Base-by-base conservation (phyloP, 176 grass and related monocot species). In the Lolium rigidum region DNA sequence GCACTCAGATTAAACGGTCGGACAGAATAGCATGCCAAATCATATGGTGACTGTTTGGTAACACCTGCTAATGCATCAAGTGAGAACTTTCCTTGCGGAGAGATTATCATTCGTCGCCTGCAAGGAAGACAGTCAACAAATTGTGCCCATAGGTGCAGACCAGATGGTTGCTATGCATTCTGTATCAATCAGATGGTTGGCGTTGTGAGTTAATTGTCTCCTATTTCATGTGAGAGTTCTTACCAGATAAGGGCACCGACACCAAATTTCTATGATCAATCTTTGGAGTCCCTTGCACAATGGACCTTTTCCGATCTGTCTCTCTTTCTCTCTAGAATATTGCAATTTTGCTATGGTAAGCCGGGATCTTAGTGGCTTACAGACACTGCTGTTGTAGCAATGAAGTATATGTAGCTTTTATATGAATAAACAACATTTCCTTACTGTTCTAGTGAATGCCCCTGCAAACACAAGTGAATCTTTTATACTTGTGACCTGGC, bases 311-410 rank as follows among this genome's bases (percentile, higher is more conserved):
- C 3, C n/a, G 14, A 44, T 52, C 25, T 41, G 39, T 4, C 57
- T 59, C 57, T 21, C 8, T 78, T 16, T 8, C 6, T 70, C 59
- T 81, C 16, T n/a, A 85, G 38, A 52, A 9, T 25, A 56, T 13
- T 67, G 9, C 72, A 69, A 50, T 61, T 74, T 70, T 46, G 20
- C 51, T 69, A 60, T 41, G 52, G 31, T 67, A 69, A 63, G 39
- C 54, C 63, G 46, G n/a, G 38, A 64, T 76, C 17, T 81, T 70
- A 77, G 38, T 76, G 49, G 10, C 60, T 81, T 58, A 50, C 9
- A 24, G 71, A 49, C 38, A 80, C 18, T 47, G 9, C 20, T 67
- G 44, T 9, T 85, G 21, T 57, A 59, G 46, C 16, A 74, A 26
- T 70, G 37, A 20, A 80, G 21, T 64, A 47, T 38, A 24, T 76